Conservation (phyloP, 805 yeast species). For the Lachancea mirantina region DNA sequence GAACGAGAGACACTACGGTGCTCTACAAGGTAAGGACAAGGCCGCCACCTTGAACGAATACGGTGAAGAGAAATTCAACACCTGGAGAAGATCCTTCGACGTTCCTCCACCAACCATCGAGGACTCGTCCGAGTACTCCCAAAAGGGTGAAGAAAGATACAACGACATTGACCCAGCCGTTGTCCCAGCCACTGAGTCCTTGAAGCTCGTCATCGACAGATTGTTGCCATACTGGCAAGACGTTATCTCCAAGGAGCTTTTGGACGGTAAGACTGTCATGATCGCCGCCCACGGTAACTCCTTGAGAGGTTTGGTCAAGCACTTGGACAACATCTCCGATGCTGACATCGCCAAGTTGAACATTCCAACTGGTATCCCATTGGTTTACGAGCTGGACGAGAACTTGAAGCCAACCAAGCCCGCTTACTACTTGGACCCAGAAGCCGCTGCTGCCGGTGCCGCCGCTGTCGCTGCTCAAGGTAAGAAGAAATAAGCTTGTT, state of each 20-base stretch:
- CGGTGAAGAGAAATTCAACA: slow-evolving; percentile 91
- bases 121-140: slow-evolving; percentile 74
- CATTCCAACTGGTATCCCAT: slow-evolving; percentile 98
- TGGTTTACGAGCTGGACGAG: slow-evolving; percentile 90
- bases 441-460: slow-evolving; percentile 99
- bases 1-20: slow-evolving; percentile 99
- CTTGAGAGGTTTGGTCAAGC: slow-evolving; percentile 91
- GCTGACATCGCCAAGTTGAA: slow-evolving; percentile 88
- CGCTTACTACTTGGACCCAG: slow-evolving; percentile 96
- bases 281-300: slow-evolving; percentile 99
- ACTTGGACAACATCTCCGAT: slow-evolving; percentile 88
- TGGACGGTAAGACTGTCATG: slow-evolving; percentile 83
- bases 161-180: slow-evolving; percentile 73
- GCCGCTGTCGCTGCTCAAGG: slow-evolving; percentile 99
- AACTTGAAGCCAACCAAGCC: slow-evolving; percentile 84
- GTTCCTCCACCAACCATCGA: slow-evolving; percentile 91
- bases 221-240: slow-evolving; percentile 96
- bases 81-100: slow-evolving; percentile 96
- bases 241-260: slow-evolving; percentile 75
- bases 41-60: slow-evolving; percentile 81
- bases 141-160: slow-evolving; percentile 82
- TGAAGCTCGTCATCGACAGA: slow-evolving; percentile 92
- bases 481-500: slow-evolving; percentile 34
- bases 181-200: slow-evolving; percentile 90
- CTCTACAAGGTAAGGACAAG: slow-evolving; percentile 96